phyloP scores from a whole-genome alignment of 1,139 yeast species.

The Saccharomycopsis hybrid region DNA sequence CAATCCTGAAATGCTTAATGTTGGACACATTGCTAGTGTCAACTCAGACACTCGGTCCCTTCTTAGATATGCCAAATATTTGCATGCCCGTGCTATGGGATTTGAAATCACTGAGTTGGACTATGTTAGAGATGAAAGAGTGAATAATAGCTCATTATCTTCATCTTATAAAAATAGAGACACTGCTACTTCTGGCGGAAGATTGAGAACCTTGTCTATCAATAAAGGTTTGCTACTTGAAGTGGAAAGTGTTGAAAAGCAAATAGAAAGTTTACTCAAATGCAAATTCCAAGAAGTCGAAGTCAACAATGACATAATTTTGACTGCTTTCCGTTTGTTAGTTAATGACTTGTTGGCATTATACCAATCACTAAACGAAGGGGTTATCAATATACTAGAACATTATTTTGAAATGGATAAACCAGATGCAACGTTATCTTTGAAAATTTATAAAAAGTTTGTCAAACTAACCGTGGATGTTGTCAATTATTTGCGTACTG shows the following conservation, averaged over 20 bases:
- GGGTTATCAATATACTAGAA: slow-evolving; percentile 85
- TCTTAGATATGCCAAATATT: slow-evolving; percentile 64
- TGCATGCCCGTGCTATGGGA: slow-evolving; percentile 63
- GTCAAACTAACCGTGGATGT: slow-evolving; percentile 85
- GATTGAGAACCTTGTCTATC: slow-evolving; percentile 56
- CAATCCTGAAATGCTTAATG: slow-evolving; percentile 55
- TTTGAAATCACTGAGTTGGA: slow-evolving; percentile 61
- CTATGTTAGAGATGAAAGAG: slow-evolving; percentile 66
- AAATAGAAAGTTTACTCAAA: slow-evolving; percentile 66
- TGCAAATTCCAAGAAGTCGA: slow-evolving; percentile 67
- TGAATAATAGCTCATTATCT: slow-evolving; percentile 36
- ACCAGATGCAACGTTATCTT: slow-evolving; percentile 79
- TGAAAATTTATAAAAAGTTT: slow-evolving; percentile 75
- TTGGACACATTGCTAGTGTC: slow-evolving; percentile 33
- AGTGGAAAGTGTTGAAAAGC: slow-evolving; percentile 77
- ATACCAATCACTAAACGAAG: slow-evolving; percentile 89
- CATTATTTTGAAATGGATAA: slow-evolving; percentile 91
- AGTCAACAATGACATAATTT: slow-evolving; percentile 71
- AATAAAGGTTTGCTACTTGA: slow-evolving; percentile 84
- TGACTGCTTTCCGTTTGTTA: slow-evolving; percentile 78
- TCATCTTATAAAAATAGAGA: not conserved
- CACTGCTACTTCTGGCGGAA: slow-evolving; percentile 20
- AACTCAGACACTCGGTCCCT: slow-evolving; percentile 56
- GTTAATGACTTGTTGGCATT: slow-evolving; percentile 80
- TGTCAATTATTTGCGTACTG: slow-evolving; percentile 78